Evolutionary conservation across 345 rosid species (phyloP).

Genomic region (Lagerstroemia speciosa): DNA sequence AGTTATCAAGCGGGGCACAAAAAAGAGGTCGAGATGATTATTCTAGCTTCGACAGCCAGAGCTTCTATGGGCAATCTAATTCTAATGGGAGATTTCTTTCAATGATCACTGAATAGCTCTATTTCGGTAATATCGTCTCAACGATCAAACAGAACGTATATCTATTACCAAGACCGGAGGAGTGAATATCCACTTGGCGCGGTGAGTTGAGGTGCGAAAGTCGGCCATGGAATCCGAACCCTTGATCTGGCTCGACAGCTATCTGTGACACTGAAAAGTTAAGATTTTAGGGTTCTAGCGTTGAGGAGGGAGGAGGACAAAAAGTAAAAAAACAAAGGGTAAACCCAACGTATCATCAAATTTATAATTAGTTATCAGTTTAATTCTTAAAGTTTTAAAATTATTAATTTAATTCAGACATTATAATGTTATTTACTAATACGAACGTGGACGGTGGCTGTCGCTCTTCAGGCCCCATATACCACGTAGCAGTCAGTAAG

Average conservation of each 20-base stretch:
- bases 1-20: background rate
- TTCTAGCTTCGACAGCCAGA: background rate
- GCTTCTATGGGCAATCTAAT: background rate
- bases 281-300: background rate
- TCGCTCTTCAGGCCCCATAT: too few species aligned
- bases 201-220: constrained; percentile 84
- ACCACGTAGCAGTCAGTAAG: too few species aligned
- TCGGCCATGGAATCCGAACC: constrained; percentile 50
- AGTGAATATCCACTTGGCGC: constrained; percentile 83
- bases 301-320: background rate
- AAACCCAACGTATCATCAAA: too few species aligned
- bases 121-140: background rate
- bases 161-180: constrained; percentile 54
- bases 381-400: too few species aligned
- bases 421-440: too few species aligned
- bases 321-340: background rate
- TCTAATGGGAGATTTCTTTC: background rate
- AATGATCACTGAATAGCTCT: too few species aligned
- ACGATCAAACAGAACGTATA: background rate
- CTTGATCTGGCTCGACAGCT: background rate
- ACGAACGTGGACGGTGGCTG: too few species aligned
- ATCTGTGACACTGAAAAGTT: background rate
- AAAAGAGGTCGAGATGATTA: background rate
- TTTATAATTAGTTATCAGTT: too few species aligned
- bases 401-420: too few species aligned